Evolutionary conservation across 2,329 filamentous ascomycete genomes (phyloP).

Genomic region (Parastagonospora avenae): DNA sequence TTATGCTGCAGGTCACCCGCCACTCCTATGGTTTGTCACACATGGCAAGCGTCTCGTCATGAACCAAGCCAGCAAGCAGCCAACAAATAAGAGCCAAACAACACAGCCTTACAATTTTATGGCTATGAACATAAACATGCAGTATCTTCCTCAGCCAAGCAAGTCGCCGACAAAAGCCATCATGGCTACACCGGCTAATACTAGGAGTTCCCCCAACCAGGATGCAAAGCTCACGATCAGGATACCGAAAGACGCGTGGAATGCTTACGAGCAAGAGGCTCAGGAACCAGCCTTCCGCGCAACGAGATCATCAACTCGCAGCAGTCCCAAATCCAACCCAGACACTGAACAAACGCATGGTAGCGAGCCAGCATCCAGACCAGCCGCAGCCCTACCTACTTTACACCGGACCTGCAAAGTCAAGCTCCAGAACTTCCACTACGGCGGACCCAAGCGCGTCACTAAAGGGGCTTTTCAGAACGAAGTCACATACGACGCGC

Average conservation of each 20-base stretch:
- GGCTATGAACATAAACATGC: background rate
- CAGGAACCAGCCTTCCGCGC: background rate
- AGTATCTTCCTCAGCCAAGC: background rate
- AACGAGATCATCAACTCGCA: background rate
- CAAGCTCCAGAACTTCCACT: conserved; percentile 18
- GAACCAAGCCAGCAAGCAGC: conserved; percentile 1
- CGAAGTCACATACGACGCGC: conserved; percentile 12
- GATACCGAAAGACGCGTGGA: conserved; percentile 8
- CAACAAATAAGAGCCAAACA: conserved; percentile 6
- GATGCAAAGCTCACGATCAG: conserved; percentile 7
- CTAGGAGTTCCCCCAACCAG: background rate
- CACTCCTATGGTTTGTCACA: background rate
- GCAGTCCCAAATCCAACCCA: background rate
- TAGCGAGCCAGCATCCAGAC: background rate
- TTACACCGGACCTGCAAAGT: conserved; percentile 22
- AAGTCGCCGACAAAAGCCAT: background rate
- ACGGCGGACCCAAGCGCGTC: conserved; percentile 16
- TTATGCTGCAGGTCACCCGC: no score
- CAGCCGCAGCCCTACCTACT: background rate
- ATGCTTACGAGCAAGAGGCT: background rate
- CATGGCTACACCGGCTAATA: conserved; percentile 9
- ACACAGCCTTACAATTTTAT: no score
- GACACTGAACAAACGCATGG: background rate
- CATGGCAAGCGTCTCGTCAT: background rate
- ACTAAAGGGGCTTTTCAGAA: conserved; percentile 5